Evolutionary conservation across 805 yeast species (phyloP).

Genomic region (Kuraishia molischiana): DNA sequence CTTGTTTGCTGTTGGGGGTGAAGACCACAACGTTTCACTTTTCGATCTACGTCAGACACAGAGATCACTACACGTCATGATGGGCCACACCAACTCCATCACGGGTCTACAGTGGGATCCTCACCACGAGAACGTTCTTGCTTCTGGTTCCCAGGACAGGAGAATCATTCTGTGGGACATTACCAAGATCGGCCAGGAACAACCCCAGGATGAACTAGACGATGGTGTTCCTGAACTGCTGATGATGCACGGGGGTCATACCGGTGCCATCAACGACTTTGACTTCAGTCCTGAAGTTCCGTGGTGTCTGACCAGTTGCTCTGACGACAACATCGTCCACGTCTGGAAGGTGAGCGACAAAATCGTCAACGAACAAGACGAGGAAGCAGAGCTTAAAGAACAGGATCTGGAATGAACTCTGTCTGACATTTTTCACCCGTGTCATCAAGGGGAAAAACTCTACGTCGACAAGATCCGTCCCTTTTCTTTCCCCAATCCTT

Average conservation of each 20-base stretch:
- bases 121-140: constrained; percentile 63
- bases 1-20: constrained; percentile 60
- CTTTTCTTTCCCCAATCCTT: too few species aligned
- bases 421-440: background rate
- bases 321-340: constrained; percentile 53
- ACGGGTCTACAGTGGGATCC: constrained; percentile 75
- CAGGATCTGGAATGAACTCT: constrained; percentile 7
- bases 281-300: constrained; percentile 61
- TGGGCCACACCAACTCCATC: constrained; percentile 71
- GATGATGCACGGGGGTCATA: constrained; percentile 92
- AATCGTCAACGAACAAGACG: constrained; percentile 14
- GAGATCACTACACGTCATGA: constrained; percentile 54
- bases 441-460: background rate
- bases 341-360: constrained; percentile 38
- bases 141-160: constrained; percentile 71
- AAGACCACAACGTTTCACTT: constrained; percentile 56
- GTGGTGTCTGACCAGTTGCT: constrained; percentile 66
- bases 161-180: constrained; percentile 79
- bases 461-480: too few species aligned
- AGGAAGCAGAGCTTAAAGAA: constrained; percentile 7
- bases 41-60: constrained; percentile 42
- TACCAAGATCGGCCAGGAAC: constrained; percentile 73
- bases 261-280: constrained; percentile 65
- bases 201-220: constrained; percentile 77
- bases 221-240: constrained; percentile 85